Evolutionary conservation across 2,329 filamentous ascomycete genomes (phyloP), one percentile per base, ranked within the genome.

Genomic region (Bretziella fagacearum): DNA sequence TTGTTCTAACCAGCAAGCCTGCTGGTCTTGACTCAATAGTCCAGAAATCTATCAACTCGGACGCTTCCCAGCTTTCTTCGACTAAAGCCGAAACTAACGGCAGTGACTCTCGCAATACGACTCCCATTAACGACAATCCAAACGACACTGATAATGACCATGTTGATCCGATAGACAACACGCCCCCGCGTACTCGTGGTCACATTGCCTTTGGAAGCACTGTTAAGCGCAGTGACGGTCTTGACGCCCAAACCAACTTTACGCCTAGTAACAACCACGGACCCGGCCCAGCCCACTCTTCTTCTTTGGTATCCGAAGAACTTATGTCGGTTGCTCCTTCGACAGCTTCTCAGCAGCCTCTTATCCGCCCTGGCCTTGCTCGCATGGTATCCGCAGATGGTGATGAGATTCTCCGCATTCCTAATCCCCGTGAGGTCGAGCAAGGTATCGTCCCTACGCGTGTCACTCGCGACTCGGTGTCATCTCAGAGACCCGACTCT

Each of bases 381-480:
- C 44, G 49, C 6, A 25, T 44, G 11, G 26, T 95, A 56, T 82
- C 82, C 4, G 80, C 84, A 48, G 76, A 77, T 52, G 79, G 82
- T 48, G 79, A 77, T 46, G 77, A 79, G 27, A 77, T 86, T 0
- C 65, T 96, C 36, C 80, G 85, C 33, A 96, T 98, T 55, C 91
- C 91, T 0, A 87, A 87, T 17, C 91, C 91, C 1, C 71, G 87
- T 55, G 91, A 96, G 57, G 87, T 81, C 42, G 91, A 98, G 55
- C 75, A 77, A 44, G 91, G 89, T 22, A 71, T 84, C 51, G 68
- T 78, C 7, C 87, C 87, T 2, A 65, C 68, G 48, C 65, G 68
- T 25, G 61, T 77, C 2, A 47, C 18, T n/a, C 39, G 44, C n/a
- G 41, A 44, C 17, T 47, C 45, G 4, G 27, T 35, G 8, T 41